phyloP scores from a whole-genome alignment of 139 green algal genomes.

The Deuterostichococcus epilithicus region DNA sequence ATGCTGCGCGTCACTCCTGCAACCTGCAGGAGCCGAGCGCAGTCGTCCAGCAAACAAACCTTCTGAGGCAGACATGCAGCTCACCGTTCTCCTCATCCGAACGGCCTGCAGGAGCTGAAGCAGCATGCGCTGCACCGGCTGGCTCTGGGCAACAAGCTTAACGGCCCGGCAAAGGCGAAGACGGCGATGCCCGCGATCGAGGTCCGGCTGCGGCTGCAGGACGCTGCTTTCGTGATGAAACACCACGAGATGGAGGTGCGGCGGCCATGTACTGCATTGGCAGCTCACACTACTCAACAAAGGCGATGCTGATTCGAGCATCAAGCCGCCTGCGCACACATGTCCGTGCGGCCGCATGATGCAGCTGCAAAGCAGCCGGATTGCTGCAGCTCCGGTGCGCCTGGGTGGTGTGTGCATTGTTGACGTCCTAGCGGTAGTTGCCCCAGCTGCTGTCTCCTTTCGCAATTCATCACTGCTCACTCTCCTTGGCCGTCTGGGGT shows the following conservation, averaged over 20 bases:
- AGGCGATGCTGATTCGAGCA: too few relatives aligned
- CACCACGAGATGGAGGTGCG: conserved; percentile 64
- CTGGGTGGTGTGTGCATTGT: too few relatives aligned
- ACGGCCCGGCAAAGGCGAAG: not conserved
- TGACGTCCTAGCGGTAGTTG: too few relatives aligned
- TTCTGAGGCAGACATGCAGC: not conserved
- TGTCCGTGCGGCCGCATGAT: too few relatives aligned
- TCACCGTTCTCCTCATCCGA: not conserved
- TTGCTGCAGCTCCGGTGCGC: too few relatives aligned
- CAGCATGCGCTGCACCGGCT: not conserved
- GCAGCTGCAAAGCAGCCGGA: too few relatives aligned
- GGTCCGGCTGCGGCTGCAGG: conserved; percentile 29
- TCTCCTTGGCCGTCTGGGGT: not conserved
- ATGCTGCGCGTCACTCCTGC: not conserved
- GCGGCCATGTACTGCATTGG: not conserved
- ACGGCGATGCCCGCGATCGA: conserved; percentile 23
- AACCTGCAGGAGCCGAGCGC: conserved; percentile 8
- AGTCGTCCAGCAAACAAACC: too few relatives aligned
- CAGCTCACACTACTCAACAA: not conserved
- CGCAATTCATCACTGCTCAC: not conserved
- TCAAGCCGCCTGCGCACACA: too few relatives aligned
- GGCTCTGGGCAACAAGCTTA: conserved; percentile 7
- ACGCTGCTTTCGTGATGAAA: conserved; percentile 48
- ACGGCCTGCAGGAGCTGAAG: conserved; percentile 10
- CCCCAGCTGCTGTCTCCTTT: too few relatives aligned